Evolutionary conservation across 352 stramenopile species (phyloP), one percentile per base, ranked within the genome.

Genomic region (Phytophthora kernoviae): DNA sequence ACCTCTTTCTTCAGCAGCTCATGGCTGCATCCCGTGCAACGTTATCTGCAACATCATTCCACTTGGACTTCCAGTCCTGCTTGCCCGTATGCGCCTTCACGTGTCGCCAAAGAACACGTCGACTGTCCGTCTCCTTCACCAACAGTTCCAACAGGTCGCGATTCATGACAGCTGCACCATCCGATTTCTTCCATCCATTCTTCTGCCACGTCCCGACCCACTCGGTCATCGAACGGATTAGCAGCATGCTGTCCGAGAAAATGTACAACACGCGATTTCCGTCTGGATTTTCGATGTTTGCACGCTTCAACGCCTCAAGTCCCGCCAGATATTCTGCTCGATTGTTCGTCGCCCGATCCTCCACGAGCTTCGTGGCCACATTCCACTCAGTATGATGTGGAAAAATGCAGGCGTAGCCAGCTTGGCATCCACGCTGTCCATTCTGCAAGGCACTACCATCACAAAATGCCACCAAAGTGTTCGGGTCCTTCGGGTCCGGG

Each of bases 181-280:
- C 70, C 0, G 79, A 68, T 40, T 92, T 94, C 22, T 51, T 53
- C 82, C 82, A 91, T 10, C 79, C 74, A 7, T 87, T 91, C 27
- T 70, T 77, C 27, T 73, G 58, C 82, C 84, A 94, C 0, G 54
- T 75, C 1, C 52, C 55, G 33, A 94, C 58, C 82, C 82, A 92
- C 54, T 92, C 73, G 2, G 81, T 92, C 80, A 91, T 92, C 4
- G 84, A 89, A 30, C 75, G 73, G 58, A 92, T 91, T n/a, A 94
- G 65, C 21, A 90, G 34, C 81, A 90, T 87, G 34, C 77, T 90
- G 50, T 91, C 79, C 4, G 81, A 87, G 54, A 88, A 94, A 24
- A 94, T 94, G 33, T 70, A 89, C 11, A 94, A 70, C 55, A 74
- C 48, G 8, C 57, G 57, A 6, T 42, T 54, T 12, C 41, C 22